Percentiles rank a stretch among this genome's conserved stretches.
Conservation (phyloP, 2,329 filamentous ascomycete species). For the Aspergillus sp. region DNA sequence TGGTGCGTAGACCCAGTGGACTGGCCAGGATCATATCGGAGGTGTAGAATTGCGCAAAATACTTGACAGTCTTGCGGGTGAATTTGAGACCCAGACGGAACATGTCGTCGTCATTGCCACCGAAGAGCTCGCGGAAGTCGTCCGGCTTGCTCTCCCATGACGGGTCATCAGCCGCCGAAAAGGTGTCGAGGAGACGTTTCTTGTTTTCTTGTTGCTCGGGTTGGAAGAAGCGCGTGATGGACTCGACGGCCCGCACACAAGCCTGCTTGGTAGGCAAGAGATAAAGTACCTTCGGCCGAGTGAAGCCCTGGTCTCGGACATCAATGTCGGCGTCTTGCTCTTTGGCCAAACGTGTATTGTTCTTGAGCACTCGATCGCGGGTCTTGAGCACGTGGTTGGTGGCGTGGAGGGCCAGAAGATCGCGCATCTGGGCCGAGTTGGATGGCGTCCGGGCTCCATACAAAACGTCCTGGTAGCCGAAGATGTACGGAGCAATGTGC, state of each 20-base stretch:
- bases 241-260: slow-evolving; percentile 75
- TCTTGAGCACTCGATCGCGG: slow-evolving; percentile 86
- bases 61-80: slow-evolving; percentile 92
- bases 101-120: slow-evolving; percentile 95
- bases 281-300: slow-evolving; percentile 88
- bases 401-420: slow-evolving; percentile 76
- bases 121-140: slow-evolving; percentile 87
- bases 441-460: slow-evolving; percentile 70
- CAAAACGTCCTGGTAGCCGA: slow-evolving; percentile 79
- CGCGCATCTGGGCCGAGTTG: slow-evolving; percentile 69
- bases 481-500: slow-evolving; percentile 69
- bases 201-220: slow-evolving; percentile 94
- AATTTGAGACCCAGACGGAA: slow-evolving; percentile 96
- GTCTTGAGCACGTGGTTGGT: slow-evolving; percentile 95
- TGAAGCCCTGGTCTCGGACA: slow-evolving; percentile 90
- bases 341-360: slow-evolving; percentile 76
- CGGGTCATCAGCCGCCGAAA: slow-evolving; percentile 67
- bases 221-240: slow-evolving; percentile 72
- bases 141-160: slow-evolving; percentile 74
- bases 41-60: slow-evolving; percentile 92
- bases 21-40: slow-evolving; percentile 94
- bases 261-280: slow-evolving; percentile 86
- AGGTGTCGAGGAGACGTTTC: slow-evolving; percentile 85
- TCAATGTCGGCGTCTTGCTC: slow-evolving; percentile 69
- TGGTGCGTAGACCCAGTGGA: slow-evolving; percentile 84